Evolutionary conservation across 2,329 filamentous ascomycete genomes (phyloP).

Genomic region (Verticillium klebahnii): DNA sequence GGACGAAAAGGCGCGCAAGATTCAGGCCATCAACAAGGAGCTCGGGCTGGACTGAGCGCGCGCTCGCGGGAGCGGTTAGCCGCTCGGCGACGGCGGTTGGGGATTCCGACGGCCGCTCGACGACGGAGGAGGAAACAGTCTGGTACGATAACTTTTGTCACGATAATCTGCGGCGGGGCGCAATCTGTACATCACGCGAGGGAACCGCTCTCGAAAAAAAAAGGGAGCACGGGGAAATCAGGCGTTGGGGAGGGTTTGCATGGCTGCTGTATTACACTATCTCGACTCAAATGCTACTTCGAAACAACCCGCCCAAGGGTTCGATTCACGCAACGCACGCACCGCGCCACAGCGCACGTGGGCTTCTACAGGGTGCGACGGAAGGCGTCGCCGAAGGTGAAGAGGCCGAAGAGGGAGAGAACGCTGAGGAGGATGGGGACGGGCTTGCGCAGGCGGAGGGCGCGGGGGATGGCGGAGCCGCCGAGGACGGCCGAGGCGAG

Average conservation of each 20-base stretch:
- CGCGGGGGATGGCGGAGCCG: slow-evolving; percentile 80
- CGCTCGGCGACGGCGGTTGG: background rate
- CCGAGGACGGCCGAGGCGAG: slow-evolving; percentile 82
- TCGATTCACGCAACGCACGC: background rate
- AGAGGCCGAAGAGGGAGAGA: slow-evolving; percentile 72
- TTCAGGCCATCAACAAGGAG: slow-evolving; percentile 57
- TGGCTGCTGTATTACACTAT: background rate
- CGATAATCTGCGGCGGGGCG: background rate
- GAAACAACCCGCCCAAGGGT: background rate
- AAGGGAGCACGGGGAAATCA: background rate
- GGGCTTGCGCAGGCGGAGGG: slow-evolving; percentile 77
- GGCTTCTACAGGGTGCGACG: slow-evolving; percentile 23
- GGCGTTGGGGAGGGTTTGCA: background rate
- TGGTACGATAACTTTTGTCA: background rate
- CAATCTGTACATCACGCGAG: background rate
- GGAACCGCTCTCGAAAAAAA: background rate
- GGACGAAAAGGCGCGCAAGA: slow-evolving; percentile 65
- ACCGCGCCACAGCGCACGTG: too few species aligned
- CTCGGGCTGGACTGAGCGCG: slow-evolving; percentile 23
- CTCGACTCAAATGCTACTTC: background rate
- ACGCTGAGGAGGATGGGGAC: slow-evolving; percentile 76
- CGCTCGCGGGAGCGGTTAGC: background rate
- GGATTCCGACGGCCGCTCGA: too few species aligned
- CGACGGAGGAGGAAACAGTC: background rate
- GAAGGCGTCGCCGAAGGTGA: slow-evolving; percentile 72